Conservation (phyloP, 495 filamentous ascomycete species). For the Podospora pseudoanserina region DNA sequence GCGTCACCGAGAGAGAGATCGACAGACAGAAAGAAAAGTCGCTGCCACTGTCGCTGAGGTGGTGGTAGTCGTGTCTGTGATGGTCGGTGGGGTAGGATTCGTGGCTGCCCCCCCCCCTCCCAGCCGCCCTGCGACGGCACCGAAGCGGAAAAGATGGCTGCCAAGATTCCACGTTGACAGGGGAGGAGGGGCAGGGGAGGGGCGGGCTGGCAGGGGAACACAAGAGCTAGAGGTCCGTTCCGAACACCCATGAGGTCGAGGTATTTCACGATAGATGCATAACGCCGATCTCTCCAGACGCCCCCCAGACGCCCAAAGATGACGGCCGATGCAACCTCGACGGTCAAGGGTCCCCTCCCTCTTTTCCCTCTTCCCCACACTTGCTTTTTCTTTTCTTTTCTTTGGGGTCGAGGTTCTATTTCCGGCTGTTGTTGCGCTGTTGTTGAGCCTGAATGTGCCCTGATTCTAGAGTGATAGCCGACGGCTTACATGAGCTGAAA, state of each 20-base stretch:
- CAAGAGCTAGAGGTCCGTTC: background rate
- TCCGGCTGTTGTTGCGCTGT: background rate
- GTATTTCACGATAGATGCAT: background rate
- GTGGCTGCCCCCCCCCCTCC: background rate
- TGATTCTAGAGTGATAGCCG: background rate
- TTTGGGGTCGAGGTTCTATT: background rate
- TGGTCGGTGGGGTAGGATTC: background rate
- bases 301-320: background rate
- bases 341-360: background rate
- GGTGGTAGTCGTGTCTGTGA: background rate
- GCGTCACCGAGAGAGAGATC: background rate
- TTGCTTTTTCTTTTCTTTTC: background rate
- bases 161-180: background rate
- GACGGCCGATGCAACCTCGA: background rate
- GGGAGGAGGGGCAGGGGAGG: background rate
- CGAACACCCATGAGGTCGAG: background rate
- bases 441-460: background rate
- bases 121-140: background rate
- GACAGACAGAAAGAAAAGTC: too few relatives aligned
- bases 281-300: background rate
- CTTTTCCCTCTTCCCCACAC: background rate
- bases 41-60: background rate
- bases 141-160: background rate
- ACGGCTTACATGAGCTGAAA: slow-evolving; percentile 3
- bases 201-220: background rate